These are phyloP conservation scores for Cryoendolithus antarcticus DNA, from an alignment of 2,329 filamentous ascomycete species.

Conservation along the genomic window DNA sequence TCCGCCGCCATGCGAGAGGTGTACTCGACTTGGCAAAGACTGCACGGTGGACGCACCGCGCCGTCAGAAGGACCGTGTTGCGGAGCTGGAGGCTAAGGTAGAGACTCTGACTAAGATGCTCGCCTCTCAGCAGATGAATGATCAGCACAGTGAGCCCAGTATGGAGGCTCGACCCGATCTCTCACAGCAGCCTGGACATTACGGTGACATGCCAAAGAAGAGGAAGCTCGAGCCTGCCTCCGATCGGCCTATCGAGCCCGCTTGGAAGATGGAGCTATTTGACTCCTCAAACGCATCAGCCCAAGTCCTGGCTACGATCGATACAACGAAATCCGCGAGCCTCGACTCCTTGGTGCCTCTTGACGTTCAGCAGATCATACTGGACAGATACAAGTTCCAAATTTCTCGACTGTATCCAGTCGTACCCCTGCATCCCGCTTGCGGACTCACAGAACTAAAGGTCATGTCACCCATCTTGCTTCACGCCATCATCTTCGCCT, in stretches of 20 bases:
- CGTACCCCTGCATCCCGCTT: conserved; percentile 8
- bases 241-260: neutral
- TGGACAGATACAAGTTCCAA: conserved; percentile 11
- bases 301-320: neutral
- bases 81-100: conserved; percentile 20
- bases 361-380: conserved; percentile 10
- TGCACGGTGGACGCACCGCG: conserved; percentile 16
- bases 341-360: conserved; percentile 11
- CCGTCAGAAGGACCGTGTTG: conserved; percentile 13
- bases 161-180: neutral
- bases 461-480: conserved; percentile 37
- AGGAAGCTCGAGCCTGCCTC: conserved; percentile 8
- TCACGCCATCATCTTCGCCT: conserved; percentile 42
- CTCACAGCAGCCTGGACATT: neutral
- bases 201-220: neutral
- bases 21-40: conserved; percentile 15
- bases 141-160: conserved; percentile 2
- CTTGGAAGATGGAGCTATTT: conserved; percentile 8
- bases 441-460: conserved; percentile 7
- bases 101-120: conserved; percentile 17
- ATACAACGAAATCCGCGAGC: neutral
- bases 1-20: conserved; percentile 18
- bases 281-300: conserved; percentile 1
- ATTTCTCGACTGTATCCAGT: conserved; percentile 11
- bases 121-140: conserved; percentile 13